A percentile compares a stretch with the other conserved stretches of the same genome.
Evolutionary conservation across 2,329 filamentous ascomycete genomes (phyloP).

Genomic region (Ophiostoma himal-ulmi): DNA sequence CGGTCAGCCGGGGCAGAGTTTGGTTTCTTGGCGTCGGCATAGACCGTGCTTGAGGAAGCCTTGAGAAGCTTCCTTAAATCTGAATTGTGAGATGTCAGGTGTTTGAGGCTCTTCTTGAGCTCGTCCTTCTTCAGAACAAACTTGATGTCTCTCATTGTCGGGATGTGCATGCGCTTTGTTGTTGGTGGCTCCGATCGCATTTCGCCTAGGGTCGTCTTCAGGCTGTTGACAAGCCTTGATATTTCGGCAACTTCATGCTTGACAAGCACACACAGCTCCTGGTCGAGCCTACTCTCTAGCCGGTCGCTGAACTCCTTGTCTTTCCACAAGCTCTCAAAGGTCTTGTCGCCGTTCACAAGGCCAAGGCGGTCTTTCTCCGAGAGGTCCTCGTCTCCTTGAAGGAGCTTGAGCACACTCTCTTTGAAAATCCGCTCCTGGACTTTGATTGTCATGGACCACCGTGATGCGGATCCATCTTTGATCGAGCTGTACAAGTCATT

Average conservation of each 20-base stretch:
- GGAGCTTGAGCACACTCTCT: slow-evolving; percentile 22
- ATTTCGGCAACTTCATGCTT: slow-evolving; percentile 23
- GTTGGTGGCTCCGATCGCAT: slow-evolving; percentile 17
- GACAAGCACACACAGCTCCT: slow-evolving; percentile 21
- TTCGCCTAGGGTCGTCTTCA: slow-evolving; percentile 18
- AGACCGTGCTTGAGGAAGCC: slow-evolving; percentile 21
- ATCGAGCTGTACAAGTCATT: slow-evolving; percentile 17
- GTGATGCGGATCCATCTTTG: slow-evolving; percentile 20
- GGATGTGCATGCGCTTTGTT: slow-evolving; percentile 7
- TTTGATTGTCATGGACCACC: slow-evolving; percentile 22
- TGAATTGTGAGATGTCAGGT: neutral
- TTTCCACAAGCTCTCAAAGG: slow-evolving; percentile 23
- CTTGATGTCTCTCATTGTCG: neutral
- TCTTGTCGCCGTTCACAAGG: slow-evolving; percentile 23
- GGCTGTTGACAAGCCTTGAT: slow-evolving; percentile 16
- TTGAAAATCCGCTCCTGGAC: slow-evolving; percentile 26
- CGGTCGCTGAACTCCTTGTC: slow-evolving; percentile 23
- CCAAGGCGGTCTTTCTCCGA: slow-evolving; percentile 24
- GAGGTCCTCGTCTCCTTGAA: slow-evolving; percentile 24
- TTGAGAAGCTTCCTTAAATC: slow-evolving; percentile 18
- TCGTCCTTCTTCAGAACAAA: neutral
- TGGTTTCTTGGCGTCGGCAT: slow-evolving; percentile 18
- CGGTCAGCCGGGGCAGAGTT: neutral
- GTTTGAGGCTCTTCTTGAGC: neutral
- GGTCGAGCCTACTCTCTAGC: slow-evolving; percentile 22